A percentile compares a stretch with the other conserved stretches of the same genome.
Conservation (phyloP, 2,329 filamentous ascomycete species). For the Colletotrichum abscissum region DNA sequence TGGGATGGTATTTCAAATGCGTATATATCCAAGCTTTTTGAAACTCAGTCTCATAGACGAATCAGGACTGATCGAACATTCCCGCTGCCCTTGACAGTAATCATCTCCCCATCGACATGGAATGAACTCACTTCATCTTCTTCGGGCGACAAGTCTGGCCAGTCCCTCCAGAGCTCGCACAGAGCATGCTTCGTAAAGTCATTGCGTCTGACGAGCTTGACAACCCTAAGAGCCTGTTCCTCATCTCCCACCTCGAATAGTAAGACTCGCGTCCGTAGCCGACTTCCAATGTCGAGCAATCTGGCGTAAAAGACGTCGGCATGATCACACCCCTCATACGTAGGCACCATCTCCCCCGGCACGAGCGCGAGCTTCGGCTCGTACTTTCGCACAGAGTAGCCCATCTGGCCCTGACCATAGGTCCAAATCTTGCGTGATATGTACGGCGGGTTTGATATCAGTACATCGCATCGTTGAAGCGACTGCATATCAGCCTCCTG, state of each 20-base stretch:
- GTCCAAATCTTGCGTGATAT: conserved; percentile 70
- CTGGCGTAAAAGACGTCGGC: conserved; percentile 75
- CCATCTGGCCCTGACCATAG: conserved; percentile 53
- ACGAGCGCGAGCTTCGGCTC: conserved; percentile 88
- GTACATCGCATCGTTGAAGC: conserved; percentile 64
- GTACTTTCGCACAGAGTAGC: conserved; percentile 82
- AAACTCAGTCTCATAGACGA: not conserved
- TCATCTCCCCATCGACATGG: conserved; percentile 34
- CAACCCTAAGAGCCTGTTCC: conserved; percentile 74
- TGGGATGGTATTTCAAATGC: not conserved
- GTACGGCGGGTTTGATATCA: conserved; percentile 93
- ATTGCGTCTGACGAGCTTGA: conserved; percentile 54
- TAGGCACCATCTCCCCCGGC: conserved; percentile 47
- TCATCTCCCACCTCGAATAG: conserved; percentile 80
- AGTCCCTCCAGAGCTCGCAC: conserved; percentile 80
- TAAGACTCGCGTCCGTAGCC: conserved; percentile 63
- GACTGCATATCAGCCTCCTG: conserved; percentile 48
- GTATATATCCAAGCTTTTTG: not conserved
- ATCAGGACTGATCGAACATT: conserved; percentile 58
- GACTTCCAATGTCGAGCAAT: conserved; percentile 66
- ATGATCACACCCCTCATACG: conserved; percentile 45
- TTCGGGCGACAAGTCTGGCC: conserved; percentile 57
- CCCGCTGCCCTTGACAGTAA: conserved; percentile 56
- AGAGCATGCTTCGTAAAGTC: conserved; percentile 43
- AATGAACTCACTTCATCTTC: conserved; percentile 42